These are phyloP conservation scores for Penicillium sclerotigenum DNA, from an alignment of 2,329 filamentous ascomycete species.

Conservation along the genomic window DNA sequence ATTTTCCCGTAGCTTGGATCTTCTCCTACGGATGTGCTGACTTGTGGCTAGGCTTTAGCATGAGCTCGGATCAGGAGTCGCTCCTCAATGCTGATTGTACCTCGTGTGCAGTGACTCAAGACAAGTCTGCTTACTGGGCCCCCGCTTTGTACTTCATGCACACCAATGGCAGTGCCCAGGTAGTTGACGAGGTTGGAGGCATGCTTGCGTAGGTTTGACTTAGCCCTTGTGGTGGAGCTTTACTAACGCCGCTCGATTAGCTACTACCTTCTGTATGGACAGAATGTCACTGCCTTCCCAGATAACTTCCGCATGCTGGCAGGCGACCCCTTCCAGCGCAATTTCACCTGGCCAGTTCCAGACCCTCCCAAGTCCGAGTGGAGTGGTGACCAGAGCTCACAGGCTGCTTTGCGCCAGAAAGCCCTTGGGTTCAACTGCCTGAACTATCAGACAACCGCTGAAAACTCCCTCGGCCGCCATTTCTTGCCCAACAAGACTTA, in stretches of 20 bases:
- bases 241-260: slow-evolving; percentile 41
- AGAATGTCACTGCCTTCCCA: slow-evolving; percentile 69
- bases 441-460: slow-evolving; percentile 66
- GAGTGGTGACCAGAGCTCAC: slow-evolving; percentile 62
- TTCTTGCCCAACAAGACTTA: slow-evolving; percentile 74
- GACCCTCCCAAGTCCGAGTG: slow-evolving; percentile 69
- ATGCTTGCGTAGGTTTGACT: slow-evolving; percentile 71
- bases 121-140: slow-evolving; percentile 87
- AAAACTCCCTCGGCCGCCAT: slow-evolving; percentile 77
- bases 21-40: slow-evolving; percentile 7
- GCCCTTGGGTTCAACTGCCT: slow-evolving; percentile 94
- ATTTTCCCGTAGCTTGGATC: background rate
- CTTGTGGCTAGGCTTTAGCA: slow-evolving; percentile 59
- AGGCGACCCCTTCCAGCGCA: slow-evolving; percentile 65
- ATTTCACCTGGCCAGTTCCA: slow-evolving; percentile 67
- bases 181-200: slow-evolving; percentile 73
- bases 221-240: slow-evolving; percentile 1
- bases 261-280: slow-evolving; percentile 78
- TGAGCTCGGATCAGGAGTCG: slow-evolving; percentile 54
- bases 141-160: slow-evolving; percentile 76
- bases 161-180: slow-evolving; percentile 61
- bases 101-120: slow-evolving; percentile 73
- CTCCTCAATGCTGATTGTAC: slow-evolving; percentile 67
- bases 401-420: slow-evolving; percentile 70
- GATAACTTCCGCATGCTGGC: slow-evolving; percentile 77